Evolutionary conservation across 805 yeast genomes (phyloP).

Genomic region (Kuraishia borneana): DNA sequence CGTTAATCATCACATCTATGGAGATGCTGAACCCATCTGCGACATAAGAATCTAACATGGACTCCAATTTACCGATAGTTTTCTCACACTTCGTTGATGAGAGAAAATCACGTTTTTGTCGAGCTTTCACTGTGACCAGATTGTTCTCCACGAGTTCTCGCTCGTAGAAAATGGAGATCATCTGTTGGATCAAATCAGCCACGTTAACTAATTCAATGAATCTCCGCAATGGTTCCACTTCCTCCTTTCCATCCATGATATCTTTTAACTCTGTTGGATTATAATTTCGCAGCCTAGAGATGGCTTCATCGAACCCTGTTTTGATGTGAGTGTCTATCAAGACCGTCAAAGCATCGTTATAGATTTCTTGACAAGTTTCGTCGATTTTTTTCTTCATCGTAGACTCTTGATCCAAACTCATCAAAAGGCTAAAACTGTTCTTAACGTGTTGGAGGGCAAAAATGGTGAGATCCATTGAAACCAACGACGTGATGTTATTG

Average conservation of each 20-base stretch:
- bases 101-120: conserved; percentile 65
- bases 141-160: conserved; percentile 57
- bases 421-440: conserved; percentile 46
- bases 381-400: conserved; percentile 20
- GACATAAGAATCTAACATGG: conserved; percentile 72
- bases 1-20: conserved; percentile 77
- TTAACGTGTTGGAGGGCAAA: conserved; percentile 61
- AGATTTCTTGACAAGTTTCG: conserved; percentile 42
- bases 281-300: conserved; percentile 56
- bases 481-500: conserved; percentile 61
- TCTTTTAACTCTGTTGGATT: conserved; percentile 38
- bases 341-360: conserved; percentile 49
- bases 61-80: conserved; percentile 47
- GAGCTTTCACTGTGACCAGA: conserved; percentile 31
- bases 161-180: conserved; percentile 83
- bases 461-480: conserved; percentile 73
- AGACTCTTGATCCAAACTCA: conserved; percentile 10
- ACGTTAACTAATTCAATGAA: conserved; percentile 87
- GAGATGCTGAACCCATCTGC: conserved; percentile 93
- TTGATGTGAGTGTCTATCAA: conserved; percentile 69
- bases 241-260: conserved; percentile 7
- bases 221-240: conserved; percentile 73
- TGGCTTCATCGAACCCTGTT: conserved; percentile 77
- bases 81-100: conserved; percentile 74
- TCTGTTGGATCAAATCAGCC: conserved; percentile 87